Evolutionary conservation across 441 rosid genomes (phyloP).

Genomic region (Populus hybrid): DNA sequence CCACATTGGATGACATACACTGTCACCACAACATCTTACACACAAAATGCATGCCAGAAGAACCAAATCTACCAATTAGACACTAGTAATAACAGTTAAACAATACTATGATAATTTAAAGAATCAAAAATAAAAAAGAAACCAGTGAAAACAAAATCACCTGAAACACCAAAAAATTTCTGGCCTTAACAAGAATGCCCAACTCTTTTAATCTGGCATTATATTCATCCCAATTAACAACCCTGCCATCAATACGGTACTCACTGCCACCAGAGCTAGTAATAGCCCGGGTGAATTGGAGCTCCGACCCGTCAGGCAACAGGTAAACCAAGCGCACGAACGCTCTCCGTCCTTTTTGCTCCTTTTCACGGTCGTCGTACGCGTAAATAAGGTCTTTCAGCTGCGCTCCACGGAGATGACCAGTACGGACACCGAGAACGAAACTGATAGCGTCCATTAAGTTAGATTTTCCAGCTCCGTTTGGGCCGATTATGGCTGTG

Average conservation of each 20-base stretch:
- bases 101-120: not conserved
- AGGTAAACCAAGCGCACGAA: constrained; percentile 79
- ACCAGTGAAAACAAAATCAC: constrained; percentile 28
- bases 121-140: not conserved
- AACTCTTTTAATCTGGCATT: constrained; percentile 70
- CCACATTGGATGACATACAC: not conserved
- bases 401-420: constrained; percentile 95
- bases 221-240: constrained; percentile 91
- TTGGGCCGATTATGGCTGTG: constrained; percentile 98
- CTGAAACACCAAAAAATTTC: constrained; percentile 98
- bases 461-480: constrained; percentile 97
- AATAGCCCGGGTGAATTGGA: constrained; percentile 77
- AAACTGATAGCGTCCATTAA: constrained; percentile 99
- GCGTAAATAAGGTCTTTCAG: constrained; percentile 96
- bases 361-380: constrained; percentile 88
- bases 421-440: constrained; percentile 98
- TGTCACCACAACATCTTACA: not conserved
- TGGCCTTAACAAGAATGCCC: constrained; percentile 96
- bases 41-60: not conserved
- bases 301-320: constrained; percentile 69
- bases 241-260: constrained; percentile 75
- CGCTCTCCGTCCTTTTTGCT: constrained; percentile 84
- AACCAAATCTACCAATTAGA: no score
- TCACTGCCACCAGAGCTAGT: constrained; percentile 83
- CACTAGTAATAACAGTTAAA: not conserved